Conservation (phyloP, 345 rosid species). For the Murraya paniculata region DNA sequence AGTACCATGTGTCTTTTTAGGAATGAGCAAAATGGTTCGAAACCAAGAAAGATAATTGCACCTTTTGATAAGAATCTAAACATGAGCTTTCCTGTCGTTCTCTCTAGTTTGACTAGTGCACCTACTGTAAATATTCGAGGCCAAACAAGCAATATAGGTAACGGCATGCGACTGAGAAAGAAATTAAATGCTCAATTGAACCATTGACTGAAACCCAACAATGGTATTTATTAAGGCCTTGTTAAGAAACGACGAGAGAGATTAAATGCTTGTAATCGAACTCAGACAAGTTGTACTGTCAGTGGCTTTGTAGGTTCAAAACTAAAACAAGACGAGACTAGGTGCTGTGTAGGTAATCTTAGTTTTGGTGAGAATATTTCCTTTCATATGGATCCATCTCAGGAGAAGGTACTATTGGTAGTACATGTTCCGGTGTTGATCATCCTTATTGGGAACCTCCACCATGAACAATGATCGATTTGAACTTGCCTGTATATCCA, state of each 20-base stretch:
- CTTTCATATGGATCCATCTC: constrained; percentile 19
- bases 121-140: constrained; percentile 13
- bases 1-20: constrained; percentile 20
- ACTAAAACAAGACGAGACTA: constrained; percentile 22
- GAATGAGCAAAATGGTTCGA: constrained; percentile 19
- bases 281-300: constrained; percentile 11
- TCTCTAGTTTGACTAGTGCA: constrained; percentile 14
- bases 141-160: constrained; percentile 14
- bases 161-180: constrained; percentile 19
- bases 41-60: constrained; percentile 19
- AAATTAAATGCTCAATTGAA: constrained; percentile 15
- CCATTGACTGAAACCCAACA: constrained; percentile 21
- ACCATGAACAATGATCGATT: constrained; percentile 36
- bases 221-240: constrained; percentile 20
- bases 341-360: constrained; percentile 16
- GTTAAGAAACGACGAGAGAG: constrained; percentile 24
- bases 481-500: constrained; percentile 45
- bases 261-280: constrained; percentile 20
- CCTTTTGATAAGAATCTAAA: constrained; percentile 21
- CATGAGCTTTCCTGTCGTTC: constrained; percentile 6
- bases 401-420: constrained; percentile 25
- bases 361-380: constrained; percentile 7
- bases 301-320: constrained; percentile 6
- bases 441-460: constrained; percentile 24
- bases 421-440: constrained; percentile 16